These are phyloP conservation scores for Arabidopsis lyrata DNA, from an alignment of 441 rosid genomes.

Conservation along the genomic window DNA sequence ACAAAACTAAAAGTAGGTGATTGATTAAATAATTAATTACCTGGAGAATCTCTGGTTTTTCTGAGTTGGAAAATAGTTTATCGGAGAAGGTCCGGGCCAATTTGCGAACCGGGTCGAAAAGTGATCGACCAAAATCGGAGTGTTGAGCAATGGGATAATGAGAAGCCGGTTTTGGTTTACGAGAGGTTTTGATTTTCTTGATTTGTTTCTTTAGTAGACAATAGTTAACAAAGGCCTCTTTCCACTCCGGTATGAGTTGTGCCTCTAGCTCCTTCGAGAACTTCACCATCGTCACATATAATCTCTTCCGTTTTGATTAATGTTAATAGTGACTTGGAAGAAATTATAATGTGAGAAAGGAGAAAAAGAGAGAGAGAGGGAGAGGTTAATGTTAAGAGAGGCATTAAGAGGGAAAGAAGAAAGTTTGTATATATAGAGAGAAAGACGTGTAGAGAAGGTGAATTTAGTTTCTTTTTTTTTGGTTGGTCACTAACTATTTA, in stretches of 20 bases:
- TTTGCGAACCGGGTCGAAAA: conserved; percentile 60
- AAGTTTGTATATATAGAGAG: conserved; percentile 45
- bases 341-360: conserved; percentile 19
- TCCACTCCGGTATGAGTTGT: conserved; percentile 98
- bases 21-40: conserved; percentile 44
- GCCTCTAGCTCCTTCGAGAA: conserved; percentile 97
- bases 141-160: conserved; percentile 42
- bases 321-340: conserved; percentile 28
- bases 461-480: conserved; percentile 22
- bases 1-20: not conserved
- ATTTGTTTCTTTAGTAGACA: conserved; percentile 88
- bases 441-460: conserved; percentile 52
- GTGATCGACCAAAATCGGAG: conserved; percentile 56
- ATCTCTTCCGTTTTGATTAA: conserved; percentile 7
- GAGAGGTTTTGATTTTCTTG: conserved; percentile 73
- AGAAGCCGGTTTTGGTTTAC: conserved; percentile 50
- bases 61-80: conserved; percentile 34
- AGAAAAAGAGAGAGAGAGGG: conserved; percentile 4
- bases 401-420: conserved; percentile 39
- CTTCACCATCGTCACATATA: conserved; percentile 72
- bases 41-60: conserved; percentile 62
- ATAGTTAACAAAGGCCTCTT: conserved; percentile 91
- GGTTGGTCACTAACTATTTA: conserved; percentile 19
- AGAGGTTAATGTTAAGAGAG: conserved; percentile 32
- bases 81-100: conserved; percentile 45